A percentile compares a stretch with the other conserved stretches of the same genome.
Evolutionary conservation across 805 yeast genomes (phyloP).

Genomic region (Tetrapisispora phaffii): DNA sequence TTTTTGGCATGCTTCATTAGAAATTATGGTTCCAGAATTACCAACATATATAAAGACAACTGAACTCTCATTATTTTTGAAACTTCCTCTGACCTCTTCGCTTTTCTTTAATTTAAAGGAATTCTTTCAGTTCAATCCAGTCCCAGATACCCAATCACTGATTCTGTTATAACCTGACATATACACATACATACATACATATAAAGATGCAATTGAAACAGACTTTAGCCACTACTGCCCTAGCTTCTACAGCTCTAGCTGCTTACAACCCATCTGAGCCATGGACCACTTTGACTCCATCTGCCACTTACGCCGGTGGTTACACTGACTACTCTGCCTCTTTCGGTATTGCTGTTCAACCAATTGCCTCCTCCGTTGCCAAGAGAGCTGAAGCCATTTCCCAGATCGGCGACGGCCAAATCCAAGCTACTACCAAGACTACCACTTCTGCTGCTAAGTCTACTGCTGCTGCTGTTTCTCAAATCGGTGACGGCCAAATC

Average conservation of each 20-base stretch:
- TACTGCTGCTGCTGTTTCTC: constrained; percentile 29
- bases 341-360: constrained; percentile 62
- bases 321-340: constrained; percentile 43
- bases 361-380: constrained; percentile 32
- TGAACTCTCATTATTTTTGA: no score
- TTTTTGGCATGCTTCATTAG: no score
- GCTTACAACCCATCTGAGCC: constrained; percentile 50
- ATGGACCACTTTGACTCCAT: constrained; percentile 66
- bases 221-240: constrained; percentile 7
- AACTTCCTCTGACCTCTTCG: no score
- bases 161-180: not conserved
- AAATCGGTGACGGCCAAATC: constrained; percentile 34
- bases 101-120: no score
- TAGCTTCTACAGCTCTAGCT: constrained; percentile 33
- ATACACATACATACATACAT: not conserved
- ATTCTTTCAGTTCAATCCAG: no score
- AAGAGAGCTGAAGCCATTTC: constrained; percentile 25
- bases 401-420: constrained; percentile 29
- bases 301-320: constrained; percentile 44
- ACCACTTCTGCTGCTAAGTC: constrained; percentile 17
- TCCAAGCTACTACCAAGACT: constrained; percentile 11
- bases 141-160: not conserved
- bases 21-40: no score
- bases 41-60: no score
- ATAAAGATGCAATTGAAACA: constrained; percentile 17